phyloP scores from a whole-genome alignment of 2,329 filamentous ascomycete genomes.

The Calonectria montana region DNA sequence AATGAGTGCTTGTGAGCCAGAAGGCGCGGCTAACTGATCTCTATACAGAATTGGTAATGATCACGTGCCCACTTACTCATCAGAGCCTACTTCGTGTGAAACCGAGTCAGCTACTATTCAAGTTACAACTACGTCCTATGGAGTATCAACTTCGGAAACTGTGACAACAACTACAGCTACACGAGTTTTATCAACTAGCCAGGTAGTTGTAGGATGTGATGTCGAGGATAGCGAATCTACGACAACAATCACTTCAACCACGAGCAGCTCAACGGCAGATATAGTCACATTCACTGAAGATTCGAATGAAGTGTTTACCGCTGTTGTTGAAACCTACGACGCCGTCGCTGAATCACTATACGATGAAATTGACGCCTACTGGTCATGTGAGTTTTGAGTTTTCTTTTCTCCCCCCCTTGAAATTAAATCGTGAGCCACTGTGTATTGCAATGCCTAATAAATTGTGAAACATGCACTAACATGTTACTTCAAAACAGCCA shows the following conservation, averaged over 20 bases:
- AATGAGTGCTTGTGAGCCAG: background rate
- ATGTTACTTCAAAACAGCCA: background rate
- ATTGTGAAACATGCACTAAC: background rate
- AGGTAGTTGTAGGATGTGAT: constrained; percentile 19
- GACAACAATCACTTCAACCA: background rate
- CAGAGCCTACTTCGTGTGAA: constrained; percentile 16
- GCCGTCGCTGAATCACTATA: background rate
- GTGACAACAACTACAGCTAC: constrained; percentile 17
- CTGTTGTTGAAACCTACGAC: background rate
- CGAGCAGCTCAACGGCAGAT: background rate
- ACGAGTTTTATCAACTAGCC: background rate
- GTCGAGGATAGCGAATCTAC: constrained; percentile 15
- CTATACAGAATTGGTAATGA: constrained; percentile 16
- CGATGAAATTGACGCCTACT: constrained; percentile 2
- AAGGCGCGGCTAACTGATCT: background rate
- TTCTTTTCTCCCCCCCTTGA: background rate
- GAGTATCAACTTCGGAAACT: constrained; percentile 13
- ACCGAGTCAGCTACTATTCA: constrained; percentile 22
- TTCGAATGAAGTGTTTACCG: background rate
- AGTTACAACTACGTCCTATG: constrained; percentile 19
- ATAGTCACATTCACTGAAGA: constrained; percentile 7
- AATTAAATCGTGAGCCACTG: no score
- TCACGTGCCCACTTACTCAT: constrained; percentile 13
- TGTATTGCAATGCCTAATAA: background rate
- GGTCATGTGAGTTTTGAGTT: constrained; percentile 12